phyloP scores from a whole-genome alignment of 225 moss, liverwort and hornwort species.

The Physcomitrellopsis africana region DNA sequence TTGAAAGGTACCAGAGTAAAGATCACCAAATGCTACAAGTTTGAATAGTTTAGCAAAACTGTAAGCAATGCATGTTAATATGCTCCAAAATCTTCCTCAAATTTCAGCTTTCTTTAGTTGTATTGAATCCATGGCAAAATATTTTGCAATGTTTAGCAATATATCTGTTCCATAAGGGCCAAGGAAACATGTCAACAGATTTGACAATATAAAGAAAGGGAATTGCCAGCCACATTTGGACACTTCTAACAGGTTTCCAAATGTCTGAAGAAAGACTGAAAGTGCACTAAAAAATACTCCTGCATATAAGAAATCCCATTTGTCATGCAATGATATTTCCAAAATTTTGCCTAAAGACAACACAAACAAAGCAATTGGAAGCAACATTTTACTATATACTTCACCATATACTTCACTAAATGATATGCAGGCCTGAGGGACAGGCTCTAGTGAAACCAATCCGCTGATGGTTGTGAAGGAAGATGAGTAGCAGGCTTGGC shows the following conservation, averaged over 20 bases:
- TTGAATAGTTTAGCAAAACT: too few species aligned
- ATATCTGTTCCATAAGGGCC: not conserved
- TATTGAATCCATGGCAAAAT: not conserved
- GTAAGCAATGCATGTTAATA: too few species aligned
- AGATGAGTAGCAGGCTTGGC: too few species aligned
- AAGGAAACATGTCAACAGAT: not conserved
- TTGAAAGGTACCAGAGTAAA: too few species aligned
- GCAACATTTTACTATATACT: not conserved
- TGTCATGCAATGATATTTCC: not conserved
- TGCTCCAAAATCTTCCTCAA: too few species aligned
- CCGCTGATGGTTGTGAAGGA: too few species aligned
- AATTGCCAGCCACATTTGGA: not conserved
- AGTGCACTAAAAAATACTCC: conserved; percentile 14
- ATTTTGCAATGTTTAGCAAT: not conserved
- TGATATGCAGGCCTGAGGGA: too few species aligned
- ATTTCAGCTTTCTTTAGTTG: too few species aligned
- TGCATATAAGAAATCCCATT: conserved; percentile 13
- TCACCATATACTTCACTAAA: too few species aligned
- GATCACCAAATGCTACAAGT: too few species aligned
- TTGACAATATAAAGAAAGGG: not conserved
- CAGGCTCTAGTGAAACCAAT: too few species aligned
- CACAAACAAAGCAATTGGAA: not conserved
- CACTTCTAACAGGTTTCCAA: not conserved
- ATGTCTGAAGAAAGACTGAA: not conserved
- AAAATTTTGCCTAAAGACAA: not conserved